phyloP scores from a whole-genome alignment of 2,329 filamentous ascomycete genomes.

The Ampelomyces quisqualis region DNA sequence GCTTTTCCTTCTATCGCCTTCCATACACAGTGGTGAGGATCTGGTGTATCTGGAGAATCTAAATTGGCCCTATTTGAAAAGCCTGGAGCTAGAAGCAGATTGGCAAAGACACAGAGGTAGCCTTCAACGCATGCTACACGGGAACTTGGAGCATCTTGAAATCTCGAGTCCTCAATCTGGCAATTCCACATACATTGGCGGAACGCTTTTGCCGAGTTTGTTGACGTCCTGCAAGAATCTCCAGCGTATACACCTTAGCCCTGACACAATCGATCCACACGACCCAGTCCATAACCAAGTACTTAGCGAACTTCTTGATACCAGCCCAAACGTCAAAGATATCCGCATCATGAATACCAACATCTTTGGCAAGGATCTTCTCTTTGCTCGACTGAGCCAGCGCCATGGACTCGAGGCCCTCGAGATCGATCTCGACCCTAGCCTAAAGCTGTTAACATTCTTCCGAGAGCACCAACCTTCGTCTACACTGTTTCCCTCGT shows the following conservation, averaged over 20 bases:
- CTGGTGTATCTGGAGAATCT: slow-evolving; percentile 29
- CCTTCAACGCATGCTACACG: slow-evolving; percentile 27
- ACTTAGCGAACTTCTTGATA: slow-evolving; percentile 24
- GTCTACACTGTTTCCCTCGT: slow-evolving; percentile 19
- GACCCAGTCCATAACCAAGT: slow-evolving; percentile 26
- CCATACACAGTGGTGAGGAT: slow-evolving; percentile 13
- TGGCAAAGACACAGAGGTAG: slow-evolving; percentile 21
- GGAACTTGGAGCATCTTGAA: slow-evolving; percentile 28
- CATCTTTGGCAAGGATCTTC: slow-evolving; percentile 25
- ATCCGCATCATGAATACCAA: slow-evolving; percentile 28
- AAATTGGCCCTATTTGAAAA: slow-evolving; percentile 33
- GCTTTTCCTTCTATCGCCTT: slow-evolving; percentile 25
- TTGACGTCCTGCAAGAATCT: slow-evolving; percentile 24
- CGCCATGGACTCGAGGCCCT: slow-evolving; percentile 25
- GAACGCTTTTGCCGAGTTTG: slow-evolving; percentile 25
- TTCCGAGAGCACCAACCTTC: slow-evolving; percentile 20
- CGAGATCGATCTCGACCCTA: slow-evolving; percentile 38
- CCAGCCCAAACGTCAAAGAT: slow-evolving; percentile 18
- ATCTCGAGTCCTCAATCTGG: slow-evolving; percentile 28
- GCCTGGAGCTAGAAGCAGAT: slow-evolving; percentile 34
- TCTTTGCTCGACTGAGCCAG: slow-evolving; percentile 32
- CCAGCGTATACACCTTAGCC: slow-evolving; percentile 30
- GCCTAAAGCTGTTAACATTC: slow-evolving; percentile 22
- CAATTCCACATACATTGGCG: slow-evolving; percentile 23
- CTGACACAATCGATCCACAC: slow-evolving; percentile 18